Evolutionary conservation across 2,329 filamentous ascomycete species (phyloP).

Genomic region (Stagonosporopsis cucurbitacearum): DNA sequence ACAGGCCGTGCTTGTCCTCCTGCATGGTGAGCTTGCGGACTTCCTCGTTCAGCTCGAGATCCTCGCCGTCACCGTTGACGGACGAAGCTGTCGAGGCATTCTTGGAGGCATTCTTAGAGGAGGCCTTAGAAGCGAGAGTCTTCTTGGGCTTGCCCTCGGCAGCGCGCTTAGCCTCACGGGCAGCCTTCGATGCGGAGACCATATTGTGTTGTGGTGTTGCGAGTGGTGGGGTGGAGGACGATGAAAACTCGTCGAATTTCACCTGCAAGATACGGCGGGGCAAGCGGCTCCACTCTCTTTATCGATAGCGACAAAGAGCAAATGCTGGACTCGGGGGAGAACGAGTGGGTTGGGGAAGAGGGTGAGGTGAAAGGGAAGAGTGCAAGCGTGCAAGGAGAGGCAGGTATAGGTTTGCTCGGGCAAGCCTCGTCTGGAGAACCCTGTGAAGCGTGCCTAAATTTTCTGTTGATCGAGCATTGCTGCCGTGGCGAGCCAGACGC

Average conservation of each 20-base stretch:
- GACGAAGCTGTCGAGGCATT: conserved; percentile 68
- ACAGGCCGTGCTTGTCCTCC: conserved; percentile 95
- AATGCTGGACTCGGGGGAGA: conserved; percentile 14
- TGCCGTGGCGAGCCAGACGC: conserved; percentile 23
- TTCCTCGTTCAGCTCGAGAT: conserved; percentile 71
- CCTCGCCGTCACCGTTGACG: conserved; percentile 74
- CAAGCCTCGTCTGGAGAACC: conserved; percentile 23
- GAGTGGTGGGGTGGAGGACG: conserved; percentile 28
- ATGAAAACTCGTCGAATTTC: conserved; percentile 27
- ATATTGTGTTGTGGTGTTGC: conserved; percentile 51
- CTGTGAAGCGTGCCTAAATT: conserved; percentile 29
- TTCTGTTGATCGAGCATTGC: conserved; percentile 16
- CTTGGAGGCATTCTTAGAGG: conserved; percentile 67
- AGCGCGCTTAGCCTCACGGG: conserved; percentile 70
- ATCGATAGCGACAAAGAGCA: conserved; percentile 24
- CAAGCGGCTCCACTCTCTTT: conserved; percentile 22
- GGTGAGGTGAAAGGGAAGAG: conserved; percentile 13
- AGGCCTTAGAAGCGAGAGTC: conserved; percentile 73
- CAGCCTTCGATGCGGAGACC: conserved; percentile 73
- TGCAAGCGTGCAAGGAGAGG: conserved; percentile 1
- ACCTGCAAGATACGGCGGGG: conserved; percentile 18
- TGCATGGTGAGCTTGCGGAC: conserved; percentile 89
- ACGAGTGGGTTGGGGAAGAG: conserved; percentile 17
- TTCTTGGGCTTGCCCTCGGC: conserved; percentile 77
- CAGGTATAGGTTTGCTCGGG: conserved; percentile 12